Percentiles rank a stretch among this genome's conserved stretches.
Evolutionary conservation across 305 asterid genomes (phyloP).

Genomic region (Stenogyne calaminthoides): DNA sequence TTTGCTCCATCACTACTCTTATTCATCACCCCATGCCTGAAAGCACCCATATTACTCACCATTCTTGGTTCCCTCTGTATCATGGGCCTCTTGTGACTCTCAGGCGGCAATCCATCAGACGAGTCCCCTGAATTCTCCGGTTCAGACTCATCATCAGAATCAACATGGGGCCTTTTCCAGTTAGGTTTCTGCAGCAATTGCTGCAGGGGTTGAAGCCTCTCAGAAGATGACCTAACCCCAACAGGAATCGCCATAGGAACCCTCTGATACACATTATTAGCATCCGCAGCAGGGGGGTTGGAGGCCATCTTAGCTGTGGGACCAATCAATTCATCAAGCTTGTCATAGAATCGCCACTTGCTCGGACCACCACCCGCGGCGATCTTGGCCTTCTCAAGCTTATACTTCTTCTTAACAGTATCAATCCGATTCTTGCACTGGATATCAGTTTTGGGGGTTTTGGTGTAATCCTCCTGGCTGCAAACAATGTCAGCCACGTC

Average conservation of each 20-base stretch:
- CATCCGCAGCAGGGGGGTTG: constrained; percentile 24
- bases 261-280: constrained; percentile 24
- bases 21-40: constrained; percentile 20
- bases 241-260: constrained; percentile 79
- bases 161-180: constrained; percentile 44
- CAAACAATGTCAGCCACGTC: constrained; percentile 84
- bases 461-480: constrained; percentile 55
- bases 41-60: constrained; percentile 32
- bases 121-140: constrained; percentile 61
- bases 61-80: constrained; percentile 29
- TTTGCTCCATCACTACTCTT: constrained; percentile 28
- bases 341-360: constrained; percentile 69
- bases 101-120: constrained; percentile 68
- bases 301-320: constrained; percentile 47
- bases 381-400: constrained; percentile 86
- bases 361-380: constrained; percentile 62
- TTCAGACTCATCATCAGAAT: constrained; percentile 62
- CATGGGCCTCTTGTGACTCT: constrained; percentile 48
- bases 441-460: constrained; percentile 75
- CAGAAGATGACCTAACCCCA: constrained; percentile 54
- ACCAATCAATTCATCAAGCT: constrained; percentile 72
- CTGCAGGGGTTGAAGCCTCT: constrained; percentile 37
- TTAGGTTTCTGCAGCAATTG: constrained; percentile 29
- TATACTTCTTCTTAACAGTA: constrained; percentile 92
- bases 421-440: constrained; percentile 97